phyloP scores from a whole-genome alignment of 1,139 yeast species.

The Taphrina wiesneri region DNA sequence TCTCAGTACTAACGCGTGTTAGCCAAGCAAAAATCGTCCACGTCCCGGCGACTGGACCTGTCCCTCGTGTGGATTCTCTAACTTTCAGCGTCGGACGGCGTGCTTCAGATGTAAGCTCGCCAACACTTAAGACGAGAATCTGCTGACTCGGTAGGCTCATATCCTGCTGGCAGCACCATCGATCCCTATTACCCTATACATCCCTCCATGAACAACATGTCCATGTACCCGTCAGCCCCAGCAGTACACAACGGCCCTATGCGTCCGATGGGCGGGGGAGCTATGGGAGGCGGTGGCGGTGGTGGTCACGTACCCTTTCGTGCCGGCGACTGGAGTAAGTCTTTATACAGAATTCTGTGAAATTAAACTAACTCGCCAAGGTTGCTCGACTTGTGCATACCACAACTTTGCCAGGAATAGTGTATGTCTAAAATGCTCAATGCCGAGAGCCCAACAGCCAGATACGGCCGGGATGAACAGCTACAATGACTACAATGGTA shows the following conservation, averaged over 20 bases:
- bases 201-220: constrained; percentile 21
- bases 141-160: constrained; percentile 6
- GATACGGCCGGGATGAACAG: not conserved
- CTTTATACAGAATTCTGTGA: no score
- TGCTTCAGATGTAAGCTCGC: constrained; percentile 92
- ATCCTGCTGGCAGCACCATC: constrained; percentile 35
- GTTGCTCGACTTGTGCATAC: constrained; percentile 67
- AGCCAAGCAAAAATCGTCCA: constrained; percentile 79
- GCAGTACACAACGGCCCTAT: not conserved
- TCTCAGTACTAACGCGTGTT: not conserved
- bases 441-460: constrained; percentile 4
- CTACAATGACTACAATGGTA: not conserved
- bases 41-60: constrained; percentile 98
- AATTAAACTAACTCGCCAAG: no score
- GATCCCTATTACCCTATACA: constrained; percentile 15
- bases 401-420: constrained; percentile 88
- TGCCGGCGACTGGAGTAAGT: constrained; percentile 88
- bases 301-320: constrained; percentile 61
- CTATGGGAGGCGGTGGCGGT: constrained; percentile 52
- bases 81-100: constrained; percentile 90
- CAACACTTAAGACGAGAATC: no score
- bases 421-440: constrained; percentile 35
- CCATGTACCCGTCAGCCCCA: not conserved
- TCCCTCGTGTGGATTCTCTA: constrained; percentile 92
- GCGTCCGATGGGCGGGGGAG: constrained; percentile 1